Percentiles rank a stretch among this genome's conserved stretches.
Evolutionary conservation across 345 rosid species (phyloP).

Genomic region (Raphanus sativus): DNA sequence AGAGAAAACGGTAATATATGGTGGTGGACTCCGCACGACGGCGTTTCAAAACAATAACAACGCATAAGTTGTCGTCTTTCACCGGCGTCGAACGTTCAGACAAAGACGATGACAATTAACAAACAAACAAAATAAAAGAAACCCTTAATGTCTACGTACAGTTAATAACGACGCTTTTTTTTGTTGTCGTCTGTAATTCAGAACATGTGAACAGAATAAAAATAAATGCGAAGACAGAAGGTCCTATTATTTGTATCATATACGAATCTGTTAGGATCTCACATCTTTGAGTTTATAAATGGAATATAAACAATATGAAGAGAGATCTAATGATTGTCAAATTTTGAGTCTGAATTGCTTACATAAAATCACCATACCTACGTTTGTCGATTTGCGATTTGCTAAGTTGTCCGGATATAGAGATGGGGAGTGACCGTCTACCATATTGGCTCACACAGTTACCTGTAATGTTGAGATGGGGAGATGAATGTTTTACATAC

Average conservation of each 20-base stretch:
- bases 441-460: conserved; percentile 11
- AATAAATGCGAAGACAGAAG: neutral
- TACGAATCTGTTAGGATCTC: neutral
- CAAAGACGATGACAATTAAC: conserved; percentile 7
- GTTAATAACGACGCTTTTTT: neutral
- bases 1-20: conserved; percentile 24
- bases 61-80: conserved; percentile 19
- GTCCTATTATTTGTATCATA: neutral
- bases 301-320: neutral
- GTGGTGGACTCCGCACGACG: conserved; percentile 15
- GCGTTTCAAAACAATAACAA: neutral
- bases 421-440: conserved; percentile 19
- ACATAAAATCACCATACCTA: neutral
- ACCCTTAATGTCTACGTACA: neutral
- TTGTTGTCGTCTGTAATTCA: neutral
- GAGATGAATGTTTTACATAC: neutral
- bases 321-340: neutral
- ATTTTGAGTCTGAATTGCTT: neutral
- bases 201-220: conserved; percentile 4
- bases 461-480: conserved; percentile 3
- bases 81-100: conserved; percentile 25
- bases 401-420: neutral
- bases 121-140: conserved; percentile 20
- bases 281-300: neutral
- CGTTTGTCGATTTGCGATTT: neutral